Conservation (phyloP, 164 flowering plant genomes). For the Chimonanthus praecox region DNA sequence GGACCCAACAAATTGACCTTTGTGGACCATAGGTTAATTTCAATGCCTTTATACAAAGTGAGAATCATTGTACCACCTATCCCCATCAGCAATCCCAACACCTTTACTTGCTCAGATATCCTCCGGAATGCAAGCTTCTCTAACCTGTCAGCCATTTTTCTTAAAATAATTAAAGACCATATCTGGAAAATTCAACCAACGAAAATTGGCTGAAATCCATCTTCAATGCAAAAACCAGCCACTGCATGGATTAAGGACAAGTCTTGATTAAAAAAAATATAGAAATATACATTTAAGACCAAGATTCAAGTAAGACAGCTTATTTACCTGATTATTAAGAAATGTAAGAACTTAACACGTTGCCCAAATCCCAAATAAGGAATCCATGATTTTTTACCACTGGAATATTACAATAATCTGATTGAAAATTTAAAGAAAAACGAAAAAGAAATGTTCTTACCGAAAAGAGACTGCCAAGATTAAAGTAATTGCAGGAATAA, state of each 20-base stretch:
- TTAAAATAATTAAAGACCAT: too few relatives aligned
- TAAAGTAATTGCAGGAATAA: slow-evolving; percentile 58
- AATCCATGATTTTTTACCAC: too few relatives aligned
- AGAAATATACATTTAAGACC: background rate
- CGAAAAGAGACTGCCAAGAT: slow-evolving; percentile 40
- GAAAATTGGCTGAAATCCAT: background rate
- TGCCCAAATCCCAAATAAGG: too few relatives aligned
- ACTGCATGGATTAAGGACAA: background rate
- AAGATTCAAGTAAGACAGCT: background rate
- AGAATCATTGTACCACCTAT: slow-evolving; percentile 72
- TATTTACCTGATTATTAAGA: too few relatives aligned
- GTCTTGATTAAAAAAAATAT: background rate
- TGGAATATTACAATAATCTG: background rate
- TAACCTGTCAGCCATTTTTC: slow-evolving; percentile 20
- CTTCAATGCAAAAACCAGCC: background rate
- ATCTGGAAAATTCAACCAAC: too few relatives aligned
- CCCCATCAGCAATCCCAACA: slow-evolving; percentile 50
- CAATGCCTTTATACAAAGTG: slow-evolving; percentile 58
- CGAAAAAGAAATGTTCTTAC: slow-evolving; percentile 14
- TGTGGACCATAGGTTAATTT: slow-evolving; percentile 34
- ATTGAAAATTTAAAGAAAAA: background rate
- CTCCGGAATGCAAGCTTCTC: slow-evolving; percentile 33
- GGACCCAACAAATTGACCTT: slow-evolving; percentile 24
- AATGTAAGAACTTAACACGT: too few relatives aligned
- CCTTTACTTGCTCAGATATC: slow-evolving; percentile 41